A percentile compares a stretch with the other conserved stretches of the same genome.
These are phyloP conservation scores for Gynostemma pentaphyllum DNA, from an alignment of 306 rosid species.

Conservation along the genomic window DNA sequence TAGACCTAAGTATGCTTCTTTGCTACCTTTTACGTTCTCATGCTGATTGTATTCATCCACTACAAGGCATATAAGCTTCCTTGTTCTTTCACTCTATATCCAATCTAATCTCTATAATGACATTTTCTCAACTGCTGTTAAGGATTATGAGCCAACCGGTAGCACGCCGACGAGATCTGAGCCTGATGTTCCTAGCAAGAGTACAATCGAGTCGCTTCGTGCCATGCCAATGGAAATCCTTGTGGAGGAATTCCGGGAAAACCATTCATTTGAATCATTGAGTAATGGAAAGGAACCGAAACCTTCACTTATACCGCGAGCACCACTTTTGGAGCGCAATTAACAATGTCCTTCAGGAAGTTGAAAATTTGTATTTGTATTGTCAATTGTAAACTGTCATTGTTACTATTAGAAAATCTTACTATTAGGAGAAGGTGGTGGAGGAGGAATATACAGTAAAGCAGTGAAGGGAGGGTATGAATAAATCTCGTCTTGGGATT, in stretches of 20 bases:
- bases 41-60: background rate
- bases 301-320: constrained; percentile 86
- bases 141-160: constrained; percentile 91
- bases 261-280: constrained; percentile 39
- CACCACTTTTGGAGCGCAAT: constrained; percentile 66
- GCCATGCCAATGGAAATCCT: constrained; percentile 78
- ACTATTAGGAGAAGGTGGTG: background rate
- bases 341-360: constrained; percentile 6
- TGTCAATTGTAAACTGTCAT: constrained; percentile 11
- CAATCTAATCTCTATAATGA: background rate
- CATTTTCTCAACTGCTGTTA: background rate
- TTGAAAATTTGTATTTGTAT: constrained; percentile 23
- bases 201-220: constrained; percentile 72
- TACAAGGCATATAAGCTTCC: background rate
- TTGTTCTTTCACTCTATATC: background rate
- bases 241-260: constrained; percentile 80
- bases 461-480: constrained; percentile 15
- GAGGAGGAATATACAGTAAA: constrained; percentile 1
- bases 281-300: constrained; percentile 56
- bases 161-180: constrained; percentile 56
- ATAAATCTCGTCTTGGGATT: constrained; percentile 71
- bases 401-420: constrained; percentile 4
- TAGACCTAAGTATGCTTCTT: too few species aligned
- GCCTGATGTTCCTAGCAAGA: constrained; percentile 60
- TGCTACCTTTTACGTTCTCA: too few species aligned